Conservation (phyloP, 306 rosid genomes). For the Sicyos baderoa region DNA sequence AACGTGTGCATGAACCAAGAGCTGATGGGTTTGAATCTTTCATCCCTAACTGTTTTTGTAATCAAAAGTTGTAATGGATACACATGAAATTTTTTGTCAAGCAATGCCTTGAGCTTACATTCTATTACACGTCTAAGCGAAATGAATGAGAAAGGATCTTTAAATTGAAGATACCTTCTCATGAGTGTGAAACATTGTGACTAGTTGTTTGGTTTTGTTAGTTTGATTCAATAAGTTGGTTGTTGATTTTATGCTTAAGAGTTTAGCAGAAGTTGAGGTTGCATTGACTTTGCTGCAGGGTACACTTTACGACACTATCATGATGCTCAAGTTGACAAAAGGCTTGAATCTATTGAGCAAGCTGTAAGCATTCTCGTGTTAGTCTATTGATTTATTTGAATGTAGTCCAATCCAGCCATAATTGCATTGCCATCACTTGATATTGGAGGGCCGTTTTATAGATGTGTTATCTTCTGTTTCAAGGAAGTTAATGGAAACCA, state of each 20-base stretch:
- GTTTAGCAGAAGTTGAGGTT: not conserved
- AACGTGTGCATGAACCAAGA: no score
- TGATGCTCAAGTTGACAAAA: conserved; percentile 53
- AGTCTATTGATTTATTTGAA: not conserved
- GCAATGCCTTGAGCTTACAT: not conserved
- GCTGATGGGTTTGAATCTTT: no score
- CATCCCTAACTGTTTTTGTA: no score
- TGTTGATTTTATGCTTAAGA: conserved; percentile 3
- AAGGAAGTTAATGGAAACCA: not conserved
- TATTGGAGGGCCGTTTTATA: not conserved
- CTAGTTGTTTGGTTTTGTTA: not conserved
- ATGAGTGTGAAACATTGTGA: not conserved
- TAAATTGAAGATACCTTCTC: not conserved
- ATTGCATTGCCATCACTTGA: not conserved
- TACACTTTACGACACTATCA: conserved; percentile 71
- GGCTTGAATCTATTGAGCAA: conserved; percentile 80
- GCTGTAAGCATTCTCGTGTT: conserved; percentile 35
- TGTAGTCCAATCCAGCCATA: not conserved
- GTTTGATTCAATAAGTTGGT: not conserved
- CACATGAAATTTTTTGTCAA: not conserved
- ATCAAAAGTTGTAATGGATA: no score
- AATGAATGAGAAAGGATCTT: not conserved
- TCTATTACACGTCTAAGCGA: not conserved
- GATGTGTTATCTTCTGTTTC: not conserved
- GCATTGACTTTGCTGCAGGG: conserved; percentile 35